Conservation (phyloP, 2,329 filamentous ascomycete genomes). For the Allantophomopsis cytisporea region DNA sequence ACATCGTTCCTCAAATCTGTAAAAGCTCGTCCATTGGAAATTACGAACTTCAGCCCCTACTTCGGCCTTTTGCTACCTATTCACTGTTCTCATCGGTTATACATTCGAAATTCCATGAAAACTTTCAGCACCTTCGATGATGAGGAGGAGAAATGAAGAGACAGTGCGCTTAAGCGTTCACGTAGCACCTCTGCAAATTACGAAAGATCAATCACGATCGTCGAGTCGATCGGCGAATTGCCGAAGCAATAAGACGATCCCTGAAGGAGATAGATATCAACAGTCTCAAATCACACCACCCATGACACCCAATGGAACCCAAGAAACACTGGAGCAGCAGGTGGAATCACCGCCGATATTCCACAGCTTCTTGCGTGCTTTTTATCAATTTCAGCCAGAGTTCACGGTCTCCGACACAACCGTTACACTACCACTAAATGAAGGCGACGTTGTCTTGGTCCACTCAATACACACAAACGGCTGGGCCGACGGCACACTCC, state of each 20-base stretch:
- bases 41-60: background rate
- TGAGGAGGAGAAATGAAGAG: constrained; percentile 1
- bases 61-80: background rate
- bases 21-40: no score
- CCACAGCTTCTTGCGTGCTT: constrained; percentile 88
- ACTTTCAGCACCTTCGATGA: constrained; percentile 1
- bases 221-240: background rate
- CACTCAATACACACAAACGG: constrained; percentile 97
- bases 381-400: constrained; percentile 80
- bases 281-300: constrained; percentile 59
- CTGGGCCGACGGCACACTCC: constrained; percentile 90
- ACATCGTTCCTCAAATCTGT: no score
- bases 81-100: background rate
- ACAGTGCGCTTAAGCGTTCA: background rate
- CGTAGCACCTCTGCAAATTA: constrained; percentile 1
- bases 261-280: constrained; percentile 1
- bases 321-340: constrained; percentile 34
- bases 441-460: constrained; percentile 85
- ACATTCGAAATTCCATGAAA: background rate
- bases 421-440: constrained; percentile 75
- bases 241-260: background rate
- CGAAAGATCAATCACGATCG: background rate
- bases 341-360: constrained; percentile 51
- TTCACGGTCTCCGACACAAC: constrained; percentile 69
- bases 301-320: constrained; percentile 56